Evolutionary conservation across 345 rosid species (phyloP).

Genomic region (Gossypium australe): DNA sequence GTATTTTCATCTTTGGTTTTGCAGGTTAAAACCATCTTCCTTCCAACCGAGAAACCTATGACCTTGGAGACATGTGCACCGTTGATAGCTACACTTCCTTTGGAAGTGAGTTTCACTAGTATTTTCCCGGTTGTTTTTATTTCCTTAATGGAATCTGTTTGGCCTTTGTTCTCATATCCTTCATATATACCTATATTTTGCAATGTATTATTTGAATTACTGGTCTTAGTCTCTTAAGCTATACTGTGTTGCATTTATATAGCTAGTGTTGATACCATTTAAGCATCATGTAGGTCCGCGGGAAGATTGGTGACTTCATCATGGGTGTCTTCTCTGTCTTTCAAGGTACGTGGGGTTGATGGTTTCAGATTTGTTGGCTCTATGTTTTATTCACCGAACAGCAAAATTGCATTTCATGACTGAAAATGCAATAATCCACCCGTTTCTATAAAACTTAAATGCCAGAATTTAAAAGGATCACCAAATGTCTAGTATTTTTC

Average conservation of each 20-base stretch:
- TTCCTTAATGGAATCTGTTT: neutral
- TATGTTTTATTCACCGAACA: neutral
- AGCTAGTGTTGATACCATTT: slow-evolving; percentile 19
- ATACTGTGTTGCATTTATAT: neutral
- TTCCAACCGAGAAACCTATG: slow-evolving; percentile 71
- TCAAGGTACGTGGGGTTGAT: slow-evolving; percentile 52
- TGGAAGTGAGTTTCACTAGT: slow-evolving; percentile 52
- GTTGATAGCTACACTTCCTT: slow-evolving; percentile 88
- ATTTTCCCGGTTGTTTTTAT: neutral
- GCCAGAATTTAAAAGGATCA: slow-evolving; percentile 1
- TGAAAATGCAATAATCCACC: neutral
- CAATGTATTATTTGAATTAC: neutral
- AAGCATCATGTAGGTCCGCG: slow-evolving; percentile 49
- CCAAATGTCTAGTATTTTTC: neutral
- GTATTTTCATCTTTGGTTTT: slow-evolving; percentile 8
- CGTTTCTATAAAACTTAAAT: neutral
- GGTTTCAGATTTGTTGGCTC: neutral
- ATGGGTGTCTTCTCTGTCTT: slow-evolving; percentile 72
- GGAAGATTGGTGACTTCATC: slow-evolving; percentile 70
- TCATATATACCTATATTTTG: neutral
- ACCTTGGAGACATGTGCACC: slow-evolving; percentile 79
- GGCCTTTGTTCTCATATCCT: neutral
- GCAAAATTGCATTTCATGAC: neutral
- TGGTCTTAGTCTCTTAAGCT: slow-evolving; percentile 1
- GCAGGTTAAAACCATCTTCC: slow-evolving; percentile 80